Base-by-base conservation (phyloP, 2,329 filamentous ascomycete genomes). In the Teratosphaeria zuluensis region DNA sequence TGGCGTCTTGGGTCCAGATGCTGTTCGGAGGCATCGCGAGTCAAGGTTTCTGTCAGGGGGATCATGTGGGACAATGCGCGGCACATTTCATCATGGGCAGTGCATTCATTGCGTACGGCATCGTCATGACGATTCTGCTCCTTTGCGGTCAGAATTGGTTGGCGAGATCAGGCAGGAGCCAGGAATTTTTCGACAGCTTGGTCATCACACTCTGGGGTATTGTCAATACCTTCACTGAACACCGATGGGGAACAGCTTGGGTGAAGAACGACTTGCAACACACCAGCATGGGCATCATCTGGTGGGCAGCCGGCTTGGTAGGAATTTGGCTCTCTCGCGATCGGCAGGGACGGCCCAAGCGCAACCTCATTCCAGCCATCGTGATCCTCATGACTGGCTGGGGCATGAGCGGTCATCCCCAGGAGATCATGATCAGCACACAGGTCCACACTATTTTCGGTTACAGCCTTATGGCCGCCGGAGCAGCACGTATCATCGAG, bases 71-170 rank as follows among this genome's bases (percentile, higher is more conserved):
- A 33, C 94, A 99, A 74, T 99, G 94, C 74, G 77, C 89, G 51
- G 94, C 94, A 1, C 94, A 99, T 74, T 99, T 97, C 74, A 99
- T 97, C 74, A 99, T 99, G 94, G 94, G 94, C 52, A 88, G 89
- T 65, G 92, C 92, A 0, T 99, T 99, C 72, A 92, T 99, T 66
- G 94, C 83, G 32, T 99, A 99, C 69, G 94, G 90, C 31, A 88
- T 96, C 57, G 72, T 96, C 42, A 81, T 99, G 64, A 92, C 89
- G 1, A 87, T 97, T 21, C 77, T 96, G 21, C 82, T 97, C 35
- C 78, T 96, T 7, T 90, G 94, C 48, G 94, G 94, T 14, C 94
- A 97, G 74, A 76, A 84, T 33, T 96, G 91, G 90, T 77, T 99
- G 59, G 85, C 84, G 64, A 83, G 87, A 54, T 89, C 86, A 3